Percentiles rank a stretch among this genome's conserved stretches.
Evolutionary conservation across 345 rosid genomes (phyloP).

Genomic region (Rubroshorea leprosula): DNA sequence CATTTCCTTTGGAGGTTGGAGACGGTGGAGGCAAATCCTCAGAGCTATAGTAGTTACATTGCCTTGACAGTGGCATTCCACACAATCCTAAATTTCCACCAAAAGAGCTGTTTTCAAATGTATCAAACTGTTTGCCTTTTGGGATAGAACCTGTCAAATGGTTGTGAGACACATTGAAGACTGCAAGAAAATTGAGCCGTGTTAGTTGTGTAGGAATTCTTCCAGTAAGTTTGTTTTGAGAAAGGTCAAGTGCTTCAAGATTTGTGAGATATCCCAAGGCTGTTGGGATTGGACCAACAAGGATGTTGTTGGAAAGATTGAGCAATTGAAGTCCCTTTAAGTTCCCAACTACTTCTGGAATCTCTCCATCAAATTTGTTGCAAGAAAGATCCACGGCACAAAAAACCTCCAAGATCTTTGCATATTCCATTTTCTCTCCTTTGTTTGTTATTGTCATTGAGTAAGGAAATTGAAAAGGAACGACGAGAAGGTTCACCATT

Average conservation of each 20-base stretch:
- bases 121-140: no score
- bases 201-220: no score
- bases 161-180: neutral
- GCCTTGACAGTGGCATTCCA: no score
- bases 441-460: conserved; percentile 9
- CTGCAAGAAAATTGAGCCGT: no score
- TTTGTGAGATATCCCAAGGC: conserved; percentile 2
- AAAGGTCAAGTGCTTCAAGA: conserved; percentile 12
- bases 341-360: conserved; percentile 6
- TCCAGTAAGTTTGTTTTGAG: no score
- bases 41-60: neutral
- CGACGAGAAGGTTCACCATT: neutral
- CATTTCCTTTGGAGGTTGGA: no score
- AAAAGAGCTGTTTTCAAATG: no score
- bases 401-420: neutral
- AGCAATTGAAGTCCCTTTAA: conserved; percentile 8
- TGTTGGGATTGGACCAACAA: conserved; percentile 1
- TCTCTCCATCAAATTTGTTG: conserved; percentile 6
- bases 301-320: conserved; percentile 11
- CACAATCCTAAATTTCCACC: no score
- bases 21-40: neutral
- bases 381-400: neutral
- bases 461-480: neutral
- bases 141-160: neutral
- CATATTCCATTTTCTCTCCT: neutral